phyloP scores from a whole-genome alignment of 2,329 filamentous ascomycete species.

The Byssochlamys sp. region DNA sequence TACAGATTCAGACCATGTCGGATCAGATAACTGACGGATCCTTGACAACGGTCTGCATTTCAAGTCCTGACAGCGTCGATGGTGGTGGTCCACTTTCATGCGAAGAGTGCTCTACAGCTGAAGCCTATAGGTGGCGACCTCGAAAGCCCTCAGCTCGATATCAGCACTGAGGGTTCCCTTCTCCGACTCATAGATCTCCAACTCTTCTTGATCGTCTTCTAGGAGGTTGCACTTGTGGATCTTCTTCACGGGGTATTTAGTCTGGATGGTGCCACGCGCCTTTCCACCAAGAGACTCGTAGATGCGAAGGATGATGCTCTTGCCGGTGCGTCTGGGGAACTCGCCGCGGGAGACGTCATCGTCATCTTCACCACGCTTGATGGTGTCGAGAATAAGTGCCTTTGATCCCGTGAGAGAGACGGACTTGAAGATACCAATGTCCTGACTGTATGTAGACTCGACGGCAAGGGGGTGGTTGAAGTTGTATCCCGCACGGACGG shows the following conservation, averaged over 20 bases:
- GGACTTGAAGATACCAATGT: constrained; percentile 35
- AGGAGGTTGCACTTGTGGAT: constrained; percentile 77
- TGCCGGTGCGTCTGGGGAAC: constrained; percentile 57
- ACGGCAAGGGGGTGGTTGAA: constrained; percentile 75
- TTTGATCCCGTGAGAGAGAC: constrained; percentile 58
- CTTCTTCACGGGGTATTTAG: constrained; percentile 60
- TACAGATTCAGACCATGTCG: not conserved
- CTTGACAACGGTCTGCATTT: not conserved
- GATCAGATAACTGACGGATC: not conserved
- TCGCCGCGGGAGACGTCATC: constrained; percentile 54
- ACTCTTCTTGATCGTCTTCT: constrained; percentile 70
- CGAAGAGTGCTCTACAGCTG: constrained; percentile 32
- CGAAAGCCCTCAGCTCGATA: constrained; percentile 66
- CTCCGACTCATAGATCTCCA: constrained; percentile 40
- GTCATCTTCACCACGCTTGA: constrained; percentile 90
- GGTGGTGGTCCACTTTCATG: constrained; percentile 5
- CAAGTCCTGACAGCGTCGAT: not conserved
- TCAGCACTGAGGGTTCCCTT: constrained; percentile 38
- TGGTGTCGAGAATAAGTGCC: constrained; percentile 70
- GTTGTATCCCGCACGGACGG: constrained; percentile 73
- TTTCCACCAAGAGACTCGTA: constrained; percentile 84
- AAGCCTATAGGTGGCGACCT: constrained; percentile 72
- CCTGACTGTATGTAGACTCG: constrained; percentile 29
- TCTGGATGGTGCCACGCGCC: constrained; percentile 60
- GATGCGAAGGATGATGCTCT: constrained; percentile 71